Evolutionary conservation across 495 filamentous ascomycete genomes (phyloP).

Genomic region (Trichoderma erinaceum): DNA sequence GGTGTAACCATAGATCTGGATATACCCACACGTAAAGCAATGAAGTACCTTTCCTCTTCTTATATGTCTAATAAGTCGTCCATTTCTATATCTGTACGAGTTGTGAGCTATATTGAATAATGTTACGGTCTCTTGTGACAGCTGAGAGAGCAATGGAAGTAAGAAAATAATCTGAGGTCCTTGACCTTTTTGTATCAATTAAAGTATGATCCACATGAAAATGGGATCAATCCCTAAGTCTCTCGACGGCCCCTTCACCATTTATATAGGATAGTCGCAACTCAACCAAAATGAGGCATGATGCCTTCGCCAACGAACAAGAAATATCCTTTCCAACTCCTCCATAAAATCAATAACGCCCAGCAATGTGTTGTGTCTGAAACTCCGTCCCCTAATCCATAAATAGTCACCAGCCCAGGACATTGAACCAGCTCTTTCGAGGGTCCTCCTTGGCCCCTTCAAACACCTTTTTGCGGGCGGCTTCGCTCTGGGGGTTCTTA

Average conservation of each 20-base stretch:
- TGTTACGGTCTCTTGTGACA: no score
- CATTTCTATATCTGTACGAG: no score
- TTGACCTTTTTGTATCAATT: not conserved
- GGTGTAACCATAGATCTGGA: no score
- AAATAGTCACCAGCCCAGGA: not conserved
- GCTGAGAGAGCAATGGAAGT: not conserved
- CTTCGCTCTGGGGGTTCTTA: not conserved
- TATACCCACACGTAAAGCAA: no score
- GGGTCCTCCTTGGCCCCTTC: not conserved
- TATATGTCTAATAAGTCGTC: no score
- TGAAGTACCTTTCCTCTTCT: no score
- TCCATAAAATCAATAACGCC: not conserved
- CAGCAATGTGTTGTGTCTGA: not conserved
- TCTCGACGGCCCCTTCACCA: not conserved
- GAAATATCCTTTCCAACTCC: not conserved
- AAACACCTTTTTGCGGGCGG: not conserved
- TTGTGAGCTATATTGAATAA: no score
- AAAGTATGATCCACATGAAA: not conserved
- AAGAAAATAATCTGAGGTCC: not conserved
- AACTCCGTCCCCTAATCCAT: not conserved
- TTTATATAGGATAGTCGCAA: not conserved
- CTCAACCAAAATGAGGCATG: not conserved
- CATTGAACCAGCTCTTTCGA: not conserved
- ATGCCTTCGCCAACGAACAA: not conserved
- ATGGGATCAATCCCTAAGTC: not conserved